Evolutionary conservation across 2,329 filamentous ascomycete genomes (phyloP).

Genomic region (Sporothrix euskadiensis): DNA sequence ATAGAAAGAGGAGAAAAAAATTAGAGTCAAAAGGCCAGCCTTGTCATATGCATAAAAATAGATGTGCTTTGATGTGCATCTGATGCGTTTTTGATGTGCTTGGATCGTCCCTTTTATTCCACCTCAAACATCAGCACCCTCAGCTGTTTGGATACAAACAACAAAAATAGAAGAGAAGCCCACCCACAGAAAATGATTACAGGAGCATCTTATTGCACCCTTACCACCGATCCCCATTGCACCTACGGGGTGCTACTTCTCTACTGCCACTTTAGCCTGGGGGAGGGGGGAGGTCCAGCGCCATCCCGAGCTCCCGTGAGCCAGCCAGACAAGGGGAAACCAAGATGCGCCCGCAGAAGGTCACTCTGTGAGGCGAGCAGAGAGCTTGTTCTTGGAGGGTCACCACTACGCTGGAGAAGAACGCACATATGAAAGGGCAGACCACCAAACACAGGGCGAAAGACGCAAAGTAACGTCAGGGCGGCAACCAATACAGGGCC

Average conservation of each 20-base stretch:
- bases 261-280: neutral
- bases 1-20: neutral
- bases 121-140: neutral
- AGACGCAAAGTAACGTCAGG: slow-evolving; percentile 4
- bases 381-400: neutral
- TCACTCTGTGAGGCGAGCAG: neutral
- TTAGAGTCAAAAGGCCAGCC: no score
- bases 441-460: neutral
- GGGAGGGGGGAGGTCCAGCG: neutral
- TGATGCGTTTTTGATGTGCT: neutral
- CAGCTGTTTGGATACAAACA: neutral
- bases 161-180: neutral
- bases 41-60: neutral
- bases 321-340: neutral
- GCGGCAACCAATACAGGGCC: neutral
- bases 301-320: slow-evolving; percentile 20
- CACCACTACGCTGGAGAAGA: neutral
- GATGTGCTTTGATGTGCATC: neutral
- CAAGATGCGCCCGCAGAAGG: slow-evolving; percentile 9
- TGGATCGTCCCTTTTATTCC: neutral
- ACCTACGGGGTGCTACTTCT: neutral
- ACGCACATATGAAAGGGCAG: neutral
- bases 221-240: slow-evolving; percentile 1
- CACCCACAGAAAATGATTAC: neutral
- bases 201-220: slow-evolving; percentile 7